Conservation (phyloP, 805 yeast genomes). For the Lipomyces anomalus region DNA sequence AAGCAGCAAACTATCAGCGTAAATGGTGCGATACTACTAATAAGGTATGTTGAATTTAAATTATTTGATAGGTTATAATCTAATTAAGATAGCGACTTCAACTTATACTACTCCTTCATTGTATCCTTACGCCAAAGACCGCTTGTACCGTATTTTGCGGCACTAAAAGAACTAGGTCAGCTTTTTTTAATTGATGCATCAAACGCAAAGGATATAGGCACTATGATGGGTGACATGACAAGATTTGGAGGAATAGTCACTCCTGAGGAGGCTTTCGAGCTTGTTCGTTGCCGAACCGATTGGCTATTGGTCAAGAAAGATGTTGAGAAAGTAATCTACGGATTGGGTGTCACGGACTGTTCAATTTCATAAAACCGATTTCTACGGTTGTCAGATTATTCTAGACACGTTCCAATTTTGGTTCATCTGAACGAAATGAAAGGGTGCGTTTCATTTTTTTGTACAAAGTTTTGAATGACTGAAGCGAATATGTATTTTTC, state of each 20-base stretch:
- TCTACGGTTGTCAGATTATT: background rate
- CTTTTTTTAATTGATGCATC: conserved; percentile 64
- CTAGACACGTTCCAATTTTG: too few relatives aligned
- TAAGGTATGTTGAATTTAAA: background rate
- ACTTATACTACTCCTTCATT: conserved; percentile 69
- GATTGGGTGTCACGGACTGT: conserved; percentile 72
- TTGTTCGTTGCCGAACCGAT: conserved; percentile 80
- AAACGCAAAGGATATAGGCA: conserved; percentile 80
- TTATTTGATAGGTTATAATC: conserved; percentile 36
- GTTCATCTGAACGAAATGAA: too few relatives aligned
- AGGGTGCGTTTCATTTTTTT: background rate
- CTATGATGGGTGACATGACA: conserved; percentile 72
- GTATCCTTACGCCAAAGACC: conserved; percentile 44
- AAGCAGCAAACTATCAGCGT: conserved; percentile 68
- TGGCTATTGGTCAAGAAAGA: conserved; percentile 72
- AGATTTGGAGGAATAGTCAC: conserved; percentile 83
- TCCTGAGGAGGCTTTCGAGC: conserved; percentile 91
- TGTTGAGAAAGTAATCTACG: conserved; percentile 94
- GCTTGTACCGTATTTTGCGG: conserved; percentile 67
- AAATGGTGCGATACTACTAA: conserved; percentile 52
- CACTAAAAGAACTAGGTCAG: conserved; percentile 80
- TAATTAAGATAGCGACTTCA: conserved; percentile 81
- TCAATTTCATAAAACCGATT: conserved; percentile 39
- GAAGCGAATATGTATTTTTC: background rate
- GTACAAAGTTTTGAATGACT: background rate